Conservation (phyloP, 2,329 filamentous ascomycete species). For the Dactylonectria estremocensis region DNA sequence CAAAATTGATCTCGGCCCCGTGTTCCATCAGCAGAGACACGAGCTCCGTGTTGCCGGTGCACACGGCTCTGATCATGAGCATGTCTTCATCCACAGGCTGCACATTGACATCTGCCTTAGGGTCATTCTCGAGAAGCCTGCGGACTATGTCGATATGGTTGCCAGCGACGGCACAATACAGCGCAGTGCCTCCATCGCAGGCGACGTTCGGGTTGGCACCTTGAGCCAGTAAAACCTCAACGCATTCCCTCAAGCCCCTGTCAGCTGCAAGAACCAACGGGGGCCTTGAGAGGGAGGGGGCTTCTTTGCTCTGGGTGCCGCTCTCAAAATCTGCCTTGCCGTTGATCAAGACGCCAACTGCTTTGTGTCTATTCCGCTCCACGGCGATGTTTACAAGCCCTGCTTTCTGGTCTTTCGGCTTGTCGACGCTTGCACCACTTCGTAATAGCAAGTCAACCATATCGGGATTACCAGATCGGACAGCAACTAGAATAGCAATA, state of each 20-base stretch:
- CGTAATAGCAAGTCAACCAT: neutral
- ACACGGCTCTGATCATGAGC: constrained; percentile 40
- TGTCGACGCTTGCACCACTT: neutral
- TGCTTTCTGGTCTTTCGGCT: neutral
- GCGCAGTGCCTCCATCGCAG: neutral
- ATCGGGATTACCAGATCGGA: neutral
- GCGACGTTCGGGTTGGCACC: neutral
- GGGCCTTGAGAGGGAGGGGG: neutral
- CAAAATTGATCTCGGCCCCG: neutral
- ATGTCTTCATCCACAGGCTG: constrained; percentile 66
- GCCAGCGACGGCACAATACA: neutral
- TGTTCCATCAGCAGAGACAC: neutral
- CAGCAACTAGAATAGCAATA: neutral
- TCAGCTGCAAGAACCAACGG: neutral
- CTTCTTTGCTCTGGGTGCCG: neutral
- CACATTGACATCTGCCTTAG: constrained; percentile 26
- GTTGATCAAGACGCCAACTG: neutral
- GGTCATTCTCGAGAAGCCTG: constrained; percentile 59
- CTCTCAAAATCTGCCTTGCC: neutral
- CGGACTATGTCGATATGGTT: neutral
- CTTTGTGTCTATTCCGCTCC: neutral
- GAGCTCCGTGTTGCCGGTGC: neutral
- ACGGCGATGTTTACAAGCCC: neutral
- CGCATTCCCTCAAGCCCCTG: neutral
- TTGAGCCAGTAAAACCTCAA: neutral